phyloP scores from a whole-genome alignment of 2,329 filamentous ascomycete species.

The Paecilomyces formosus region DNA sequence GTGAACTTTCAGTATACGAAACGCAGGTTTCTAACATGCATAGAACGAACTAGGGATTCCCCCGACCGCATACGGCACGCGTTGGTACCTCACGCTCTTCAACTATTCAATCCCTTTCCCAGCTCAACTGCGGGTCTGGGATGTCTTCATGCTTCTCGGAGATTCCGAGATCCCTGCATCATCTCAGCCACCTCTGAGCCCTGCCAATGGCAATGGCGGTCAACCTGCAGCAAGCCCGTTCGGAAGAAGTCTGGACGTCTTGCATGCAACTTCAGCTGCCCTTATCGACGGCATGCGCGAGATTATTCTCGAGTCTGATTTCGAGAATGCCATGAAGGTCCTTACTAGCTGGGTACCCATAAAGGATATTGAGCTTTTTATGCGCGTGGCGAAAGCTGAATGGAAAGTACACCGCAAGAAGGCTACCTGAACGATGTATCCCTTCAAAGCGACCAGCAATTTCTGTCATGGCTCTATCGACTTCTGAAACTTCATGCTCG shows the following conservation, averaged over 20 bases:
- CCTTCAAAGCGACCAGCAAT: background rate
- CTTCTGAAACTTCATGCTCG: background rate
- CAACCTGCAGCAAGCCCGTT: slow-evolving; percentile 32
- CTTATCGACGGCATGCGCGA: slow-evolving; percentile 85
- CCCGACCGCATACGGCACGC: slow-evolving; percentile 86
- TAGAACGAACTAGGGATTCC: slow-evolving; percentile 72
- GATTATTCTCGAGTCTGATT: slow-evolving; percentile 84
- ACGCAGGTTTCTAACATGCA: slow-evolving; percentile 3
- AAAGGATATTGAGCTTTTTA: slow-evolving; percentile 86
- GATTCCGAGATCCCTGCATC: slow-evolving; percentile 50
- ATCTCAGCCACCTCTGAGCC: slow-evolving; percentile 6
- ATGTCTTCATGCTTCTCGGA: slow-evolving; percentile 92
- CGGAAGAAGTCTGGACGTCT: slow-evolving; percentile 67
- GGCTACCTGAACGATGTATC: background rate
- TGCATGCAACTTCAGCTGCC: slow-evolving; percentile 84
- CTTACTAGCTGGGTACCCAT: slow-evolving; percentile 90
- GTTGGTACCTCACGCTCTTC: slow-evolving; percentile 97
- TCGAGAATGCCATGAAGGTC: slow-evolving; percentile 97
- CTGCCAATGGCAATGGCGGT: slow-evolving; percentile 13
- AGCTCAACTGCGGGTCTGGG: slow-evolving; percentile 92
- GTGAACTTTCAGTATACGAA: background rate
- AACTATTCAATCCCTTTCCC: slow-evolving; percentile 94
- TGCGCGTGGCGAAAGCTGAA: slow-evolving; percentile 82
- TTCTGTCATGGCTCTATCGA: background rate
- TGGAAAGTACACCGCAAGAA: slow-evolving; percentile 61